Conservation (phyloP, 148 eudicot genomes). For the Chenopodium formosanum region DNA sequence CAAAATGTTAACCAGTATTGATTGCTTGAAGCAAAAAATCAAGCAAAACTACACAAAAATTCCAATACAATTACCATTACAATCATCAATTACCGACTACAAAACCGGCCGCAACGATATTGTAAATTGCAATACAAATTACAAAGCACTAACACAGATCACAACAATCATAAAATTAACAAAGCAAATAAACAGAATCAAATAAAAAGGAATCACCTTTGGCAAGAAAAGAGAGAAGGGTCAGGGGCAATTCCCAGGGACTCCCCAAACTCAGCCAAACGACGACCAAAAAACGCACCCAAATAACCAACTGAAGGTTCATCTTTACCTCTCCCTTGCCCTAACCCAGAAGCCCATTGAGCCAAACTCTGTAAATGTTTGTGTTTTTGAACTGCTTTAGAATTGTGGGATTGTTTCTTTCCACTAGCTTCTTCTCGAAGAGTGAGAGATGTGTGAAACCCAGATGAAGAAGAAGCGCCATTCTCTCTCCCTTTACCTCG, state of each 20-base stretch:
- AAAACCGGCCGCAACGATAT: background rate
- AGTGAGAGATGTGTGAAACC: conserved; percentile 36
- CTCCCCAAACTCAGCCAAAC: conserved; percentile 49
- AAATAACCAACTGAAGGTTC: conserved; percentile 38
- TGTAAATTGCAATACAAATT: background rate
- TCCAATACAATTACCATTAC: background rate
- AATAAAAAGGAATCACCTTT: conserved; percentile 44
- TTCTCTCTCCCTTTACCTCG: conserved; percentile 36
- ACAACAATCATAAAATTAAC: background rate
- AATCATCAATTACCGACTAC: background rate
- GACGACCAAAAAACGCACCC: conserved; percentile 60
- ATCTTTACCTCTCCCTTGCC: conserved; percentile 5
- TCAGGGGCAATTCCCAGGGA: conserved; percentile 48
- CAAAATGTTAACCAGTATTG: background rate
- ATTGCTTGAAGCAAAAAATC: background rate
- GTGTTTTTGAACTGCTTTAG: conserved; percentile 53
- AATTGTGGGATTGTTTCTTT: conserved; percentile 49
- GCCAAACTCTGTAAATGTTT: conserved; percentile 66
- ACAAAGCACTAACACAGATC: background rate
- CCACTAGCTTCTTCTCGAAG: conserved; percentile 64
- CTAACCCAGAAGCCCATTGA: conserved; percentile 47
- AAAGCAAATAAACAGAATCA: background rate
- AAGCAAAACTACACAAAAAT: background rate
- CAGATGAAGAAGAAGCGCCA: conserved; percentile 1
- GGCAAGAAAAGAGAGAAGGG: conserved; percentile 58